Conservation (phyloP, 2,329 filamentous ascomycete species). For the Metarhizium album region DNA sequence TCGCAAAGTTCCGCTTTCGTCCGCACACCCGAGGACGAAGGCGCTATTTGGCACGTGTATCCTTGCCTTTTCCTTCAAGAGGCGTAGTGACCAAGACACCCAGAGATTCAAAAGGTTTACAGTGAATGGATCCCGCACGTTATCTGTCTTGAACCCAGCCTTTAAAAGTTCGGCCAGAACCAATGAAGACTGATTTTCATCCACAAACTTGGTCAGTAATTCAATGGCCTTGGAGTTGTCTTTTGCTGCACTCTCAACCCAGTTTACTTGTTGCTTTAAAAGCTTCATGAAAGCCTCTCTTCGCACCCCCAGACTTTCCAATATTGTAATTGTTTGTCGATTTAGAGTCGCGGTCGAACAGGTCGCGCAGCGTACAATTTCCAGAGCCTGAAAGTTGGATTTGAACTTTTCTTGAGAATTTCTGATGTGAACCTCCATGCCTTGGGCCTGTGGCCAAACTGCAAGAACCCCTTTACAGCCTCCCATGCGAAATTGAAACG, state of each 20-base stretch:
- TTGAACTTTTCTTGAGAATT: constrained; percentile 83
- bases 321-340: constrained; percentile 77
- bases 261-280: constrained; percentile 54
- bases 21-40: constrained; percentile 78
- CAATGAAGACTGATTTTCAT: constrained; percentile 74
- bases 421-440: constrained; percentile 64
- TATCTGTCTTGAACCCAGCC: constrained; percentile 63
- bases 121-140: constrained; percentile 64
- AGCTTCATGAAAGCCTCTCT: constrained; percentile 56
- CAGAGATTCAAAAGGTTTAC: constrained; percentile 71
- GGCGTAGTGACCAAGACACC: constrained; percentile 80
- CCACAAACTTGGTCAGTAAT: constrained; percentile 64
- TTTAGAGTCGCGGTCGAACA: constrained; percentile 75
- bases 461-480: constrained; percentile 86
- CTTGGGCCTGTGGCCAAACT: constrained; percentile 57
- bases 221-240: constrained; percentile 52
- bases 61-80: constrained; percentile 84
- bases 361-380: constrained; percentile 74
- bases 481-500: constrained; percentile 84
- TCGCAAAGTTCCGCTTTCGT: constrained; percentile 67
- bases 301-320: constrained; percentile 65
- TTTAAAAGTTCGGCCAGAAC: constrained; percentile 64
- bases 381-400: constrained; percentile 58
- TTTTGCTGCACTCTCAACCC: constrained; percentile 60
- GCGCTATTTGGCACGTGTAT: constrained; percentile 75